Conservation (phyloP, 768 basidiomycete species). For the Candolleomyces aberdarensis region DNA sequence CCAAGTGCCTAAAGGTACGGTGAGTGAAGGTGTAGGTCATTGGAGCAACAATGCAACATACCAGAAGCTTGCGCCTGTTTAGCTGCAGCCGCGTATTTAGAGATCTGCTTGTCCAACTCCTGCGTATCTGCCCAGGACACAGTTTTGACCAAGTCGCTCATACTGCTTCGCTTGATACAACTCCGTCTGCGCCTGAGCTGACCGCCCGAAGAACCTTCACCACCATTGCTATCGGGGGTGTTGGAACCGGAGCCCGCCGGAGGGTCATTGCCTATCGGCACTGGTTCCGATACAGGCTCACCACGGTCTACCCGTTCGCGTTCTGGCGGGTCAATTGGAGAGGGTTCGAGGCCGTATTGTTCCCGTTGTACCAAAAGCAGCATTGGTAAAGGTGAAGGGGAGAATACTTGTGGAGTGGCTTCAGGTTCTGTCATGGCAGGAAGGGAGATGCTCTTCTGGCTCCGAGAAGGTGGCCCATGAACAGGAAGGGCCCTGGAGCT, state of each 20-base stretch:
- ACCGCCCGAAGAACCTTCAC: neutral
- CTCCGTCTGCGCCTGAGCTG: constrained; percentile 51
- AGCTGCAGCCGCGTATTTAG: constrained; percentile 41
- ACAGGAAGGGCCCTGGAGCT: neutral
- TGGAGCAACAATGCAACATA: constrained; percentile 10
- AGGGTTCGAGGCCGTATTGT: constrained; percentile 23
- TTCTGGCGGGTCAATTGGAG: neutral
- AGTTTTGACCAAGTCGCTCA: constrained; percentile 57
- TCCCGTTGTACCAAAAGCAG: constrained; percentile 34
- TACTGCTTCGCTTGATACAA: constrained; percentile 57
- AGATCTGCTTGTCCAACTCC: constrained; percentile 55
- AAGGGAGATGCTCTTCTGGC: constrained; percentile 17
- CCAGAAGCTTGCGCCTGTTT: constrained; percentile 38
- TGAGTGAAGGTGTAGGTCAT: neutral
- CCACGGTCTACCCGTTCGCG: neutral
- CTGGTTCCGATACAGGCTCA: neutral
- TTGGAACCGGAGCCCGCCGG: neutral
- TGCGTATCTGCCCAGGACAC: constrained; percentile 76
- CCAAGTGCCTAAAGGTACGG: constrained; percentile 49
- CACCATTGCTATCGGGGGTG: neutral
- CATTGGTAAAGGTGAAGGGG: constrained; percentile 40
- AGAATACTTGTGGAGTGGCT: constrained; percentile 21
- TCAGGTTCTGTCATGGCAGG: constrained; percentile 15
- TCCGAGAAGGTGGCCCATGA: neutral
- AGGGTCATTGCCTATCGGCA: neutral